Evolutionary conservation across 164 flowering plant species (phyloP), one percentile per base, ranked within the genome.

Genomic region (Chimonanthus salicifolius): DNA sequence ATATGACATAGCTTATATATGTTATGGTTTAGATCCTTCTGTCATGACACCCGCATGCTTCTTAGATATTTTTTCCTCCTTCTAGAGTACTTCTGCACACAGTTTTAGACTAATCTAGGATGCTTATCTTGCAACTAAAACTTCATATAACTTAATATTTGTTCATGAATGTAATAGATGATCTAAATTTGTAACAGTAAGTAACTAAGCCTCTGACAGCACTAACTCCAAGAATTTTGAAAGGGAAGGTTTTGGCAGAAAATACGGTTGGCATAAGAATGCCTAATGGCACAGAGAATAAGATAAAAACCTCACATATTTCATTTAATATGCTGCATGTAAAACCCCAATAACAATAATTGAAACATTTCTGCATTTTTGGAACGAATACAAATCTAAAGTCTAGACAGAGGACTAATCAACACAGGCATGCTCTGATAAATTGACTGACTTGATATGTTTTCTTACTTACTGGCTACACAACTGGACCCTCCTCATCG

Each of bases 401-500:
- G 16, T 66, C 13, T 44, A 66, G 47, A 66, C 46, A 66, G 6
- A 66, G 10, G 3, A 44, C 6, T 48, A 33, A 63, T 20, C 6
- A 45, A 13, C 47, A 66, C 45, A 45, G 16, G 48, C 16, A 18
- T 18, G 66, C 8, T 33, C 51, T 51, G 16, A 46, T 18, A 4
- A 7, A 33, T n/a, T 70, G 62, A 75, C 6, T 18, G 49, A 62
- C 68, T 49, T 49, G 8, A 7, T 11, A 72, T 63, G 48, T 9
- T 77, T 5, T 45, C 47, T 1, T 44, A 9, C 11, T 66, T 10
- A 45, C 48, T 46, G 49, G 49, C 5, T 46, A 46, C 69, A 67
- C 64, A 49, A 72, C 47, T 45, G 49, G 54, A 50, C 72, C 20
- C 68, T 50, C 68, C 64, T 50, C 75, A 48, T 76, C 64, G 50